Conservation (phyloP, 345 rosid genomes). For the Brassica carinata region DNA sequence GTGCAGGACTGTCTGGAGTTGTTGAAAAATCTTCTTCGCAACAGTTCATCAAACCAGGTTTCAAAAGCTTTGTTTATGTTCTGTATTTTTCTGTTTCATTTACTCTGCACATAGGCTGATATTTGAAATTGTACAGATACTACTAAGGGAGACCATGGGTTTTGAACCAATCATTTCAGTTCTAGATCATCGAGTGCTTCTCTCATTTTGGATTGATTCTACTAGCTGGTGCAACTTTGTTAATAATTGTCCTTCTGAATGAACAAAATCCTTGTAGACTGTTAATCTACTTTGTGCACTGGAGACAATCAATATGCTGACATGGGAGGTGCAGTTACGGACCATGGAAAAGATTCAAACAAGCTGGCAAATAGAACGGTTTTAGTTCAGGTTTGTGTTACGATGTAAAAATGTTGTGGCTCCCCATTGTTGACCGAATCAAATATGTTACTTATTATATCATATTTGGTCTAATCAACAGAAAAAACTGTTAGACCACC, state of each 20-base stretch:
- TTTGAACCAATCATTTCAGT: slow-evolving; percentile 78
- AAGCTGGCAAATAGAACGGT: slow-evolving; percentile 76
- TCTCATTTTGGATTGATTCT: slow-evolving; percentile 12
- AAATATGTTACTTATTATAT: slow-evolving; percentile 23
- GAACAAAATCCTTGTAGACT: slow-evolving; percentile 87
- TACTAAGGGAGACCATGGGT: slow-evolving; percentile 90
- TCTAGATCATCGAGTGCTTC: slow-evolving; percentile 48
- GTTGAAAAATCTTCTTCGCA: slow-evolving; percentile 88
- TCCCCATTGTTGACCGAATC: neutral
- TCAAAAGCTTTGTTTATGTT: slow-evolving; percentile 26
- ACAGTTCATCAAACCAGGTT: slow-evolving; percentile 89
- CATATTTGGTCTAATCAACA: slow-evolving; percentile 41
- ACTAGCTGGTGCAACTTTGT: slow-evolving; percentile 44
- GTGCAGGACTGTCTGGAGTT: slow-evolving; percentile 99
- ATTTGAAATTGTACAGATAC: slow-evolving; percentile 52
- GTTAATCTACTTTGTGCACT: slow-evolving; percentile 81
- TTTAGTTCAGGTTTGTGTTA: slow-evolving; percentile 77
- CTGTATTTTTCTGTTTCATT: neutral
- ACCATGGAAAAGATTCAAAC: slow-evolving; percentile 74
- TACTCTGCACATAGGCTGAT: slow-evolving; percentile 37
- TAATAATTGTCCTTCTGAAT: slow-evolving; percentile 42
- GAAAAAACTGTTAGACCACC: slow-evolving; percentile 80
- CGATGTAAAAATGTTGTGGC: neutral
- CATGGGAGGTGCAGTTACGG: slow-evolving; percentile 68
- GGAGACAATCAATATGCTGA: slow-evolving; percentile 83